These are phyloP conservation scores for Exophiala bonariae DNA, from an alignment of 2,329 filamentous ascomycete genomes.

Conservation along the genomic window DNA sequence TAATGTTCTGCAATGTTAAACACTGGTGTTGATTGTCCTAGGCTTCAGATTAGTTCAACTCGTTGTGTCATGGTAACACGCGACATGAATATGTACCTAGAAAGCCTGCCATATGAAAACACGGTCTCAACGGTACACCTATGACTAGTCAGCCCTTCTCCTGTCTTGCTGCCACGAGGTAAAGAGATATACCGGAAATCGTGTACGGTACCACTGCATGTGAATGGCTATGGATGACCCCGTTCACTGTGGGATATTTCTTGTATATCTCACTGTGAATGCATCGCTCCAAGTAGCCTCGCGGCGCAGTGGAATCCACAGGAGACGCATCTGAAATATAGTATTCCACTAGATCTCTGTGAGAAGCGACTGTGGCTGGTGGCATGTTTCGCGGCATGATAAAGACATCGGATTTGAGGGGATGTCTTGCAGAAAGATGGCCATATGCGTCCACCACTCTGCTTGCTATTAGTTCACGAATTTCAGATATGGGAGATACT, in stretches of 20 bases:
- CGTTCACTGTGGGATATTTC: slow-evolving; percentile 38
- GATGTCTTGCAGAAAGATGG: slow-evolving; percentile 55
- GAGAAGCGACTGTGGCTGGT: slow-evolving; percentile 47
- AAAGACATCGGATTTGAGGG: slow-evolving; percentile 45
- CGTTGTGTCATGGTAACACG: neutral
- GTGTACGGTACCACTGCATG: slow-evolving; percentile 45
- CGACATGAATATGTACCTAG: slow-evolving; percentile 33
- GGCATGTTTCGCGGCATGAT: slow-evolving; percentile 51
- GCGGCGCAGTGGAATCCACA: slow-evolving; percentile 39
- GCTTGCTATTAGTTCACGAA: neutral
- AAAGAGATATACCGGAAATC: slow-evolving; percentile 32
- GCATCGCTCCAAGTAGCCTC: slow-evolving; percentile 46
- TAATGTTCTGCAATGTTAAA: slow-evolving; percentile 36
- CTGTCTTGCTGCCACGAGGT: too few species aligned
- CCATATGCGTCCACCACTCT: slow-evolving; percentile 50
- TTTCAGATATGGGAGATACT: too few species aligned
- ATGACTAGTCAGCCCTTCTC: neutral
- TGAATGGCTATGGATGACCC: slow-evolving; percentile 48
- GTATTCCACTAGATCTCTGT: slow-evolving; percentile 50
- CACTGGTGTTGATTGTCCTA: slow-evolving; percentile 25
- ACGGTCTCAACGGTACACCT: slow-evolving; percentile 41
- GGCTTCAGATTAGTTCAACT: too few species aligned
- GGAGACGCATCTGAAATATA: slow-evolving; percentile 42
- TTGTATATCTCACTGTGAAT: slow-evolving; percentile 52
- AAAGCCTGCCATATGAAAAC: slow-evolving; percentile 47